A percentile compares a stretch with the other conserved stretches of the same genome.
Evolutionary conservation across 2,329 filamentous ascomycete species (phyloP).

Genomic region (Aspergillus amoenus): DNA sequence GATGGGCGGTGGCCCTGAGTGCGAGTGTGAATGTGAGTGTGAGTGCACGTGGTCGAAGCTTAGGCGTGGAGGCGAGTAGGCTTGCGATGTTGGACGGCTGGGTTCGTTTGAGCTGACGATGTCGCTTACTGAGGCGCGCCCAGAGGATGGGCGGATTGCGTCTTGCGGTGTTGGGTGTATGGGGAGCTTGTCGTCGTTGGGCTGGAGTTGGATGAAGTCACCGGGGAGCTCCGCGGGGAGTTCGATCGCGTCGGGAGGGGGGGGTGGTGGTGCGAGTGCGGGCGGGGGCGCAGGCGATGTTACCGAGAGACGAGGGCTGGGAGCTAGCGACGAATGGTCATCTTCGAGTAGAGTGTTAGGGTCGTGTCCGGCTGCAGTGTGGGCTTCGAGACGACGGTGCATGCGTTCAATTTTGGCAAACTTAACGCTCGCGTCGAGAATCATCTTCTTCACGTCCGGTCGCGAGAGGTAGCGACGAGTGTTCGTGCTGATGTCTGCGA

Average conservation of each 20-base stretch:
- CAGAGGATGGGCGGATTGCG: slow-evolving; percentile 21
- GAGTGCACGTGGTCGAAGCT: slow-evolving; percentile 34
- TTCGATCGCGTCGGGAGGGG: slow-evolving; percentile 53
- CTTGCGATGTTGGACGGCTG: slow-evolving; percentile 28
- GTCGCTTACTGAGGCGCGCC: slow-evolving; percentile 29
- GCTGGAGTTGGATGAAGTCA: slow-evolving; percentile 33
- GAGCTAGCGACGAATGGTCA: slow-evolving; percentile 19
- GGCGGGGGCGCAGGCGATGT: not conserved
- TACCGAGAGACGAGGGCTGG: slow-evolving; percentile 10
- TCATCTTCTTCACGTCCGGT: slow-evolving; percentile 72
- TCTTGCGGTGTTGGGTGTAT: slow-evolving; percentile 32
- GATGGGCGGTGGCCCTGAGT: slow-evolving; percentile 60
- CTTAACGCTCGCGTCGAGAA: slow-evolving; percentile 72
- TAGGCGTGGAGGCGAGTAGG: slow-evolving; percentile 31
- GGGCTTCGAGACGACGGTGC: slow-evolving; percentile 64
- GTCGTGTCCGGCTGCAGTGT: slow-evolving; percentile 36
- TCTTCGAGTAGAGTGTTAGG: slow-evolving; percentile 31
- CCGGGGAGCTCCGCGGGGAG: slow-evolving; percentile 55
- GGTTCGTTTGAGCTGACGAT: slow-evolving; percentile 33
- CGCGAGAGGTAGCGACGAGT: slow-evolving; percentile 80
- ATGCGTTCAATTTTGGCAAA: slow-evolving; percentile 80
- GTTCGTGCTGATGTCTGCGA: slow-evolving; percentile 92
- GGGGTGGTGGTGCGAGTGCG: not conserved
- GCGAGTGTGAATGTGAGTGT: slow-evolving; percentile 12
- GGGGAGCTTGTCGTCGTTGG: slow-evolving; percentile 32